Conservation (phyloP, 2,329 filamentous ascomycete species). For the Fusarium papillatum region DNA sequence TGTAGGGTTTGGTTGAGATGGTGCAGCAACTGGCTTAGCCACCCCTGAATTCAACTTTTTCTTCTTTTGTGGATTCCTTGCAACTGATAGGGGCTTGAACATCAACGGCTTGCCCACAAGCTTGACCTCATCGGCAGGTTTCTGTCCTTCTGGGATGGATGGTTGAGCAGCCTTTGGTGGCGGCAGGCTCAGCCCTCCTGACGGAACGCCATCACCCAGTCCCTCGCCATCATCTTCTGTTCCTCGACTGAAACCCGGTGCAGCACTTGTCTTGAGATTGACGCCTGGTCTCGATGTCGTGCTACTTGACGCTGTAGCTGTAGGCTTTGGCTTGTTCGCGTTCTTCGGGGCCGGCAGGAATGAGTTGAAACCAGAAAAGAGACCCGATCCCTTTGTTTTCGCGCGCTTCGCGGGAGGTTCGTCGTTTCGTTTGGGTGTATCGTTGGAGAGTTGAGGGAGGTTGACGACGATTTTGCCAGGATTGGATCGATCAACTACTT, state of each 20-base stretch:
- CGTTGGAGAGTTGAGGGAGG: conserved; percentile 70
- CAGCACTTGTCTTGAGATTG: conserved; percentile 85
- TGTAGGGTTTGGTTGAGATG: conserved; percentile 16
- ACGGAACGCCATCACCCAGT: conserved; percentile 33
- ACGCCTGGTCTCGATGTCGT: conserved; percentile 53
- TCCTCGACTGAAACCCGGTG: conserved; percentile 83
- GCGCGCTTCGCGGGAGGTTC: conserved; percentile 78
- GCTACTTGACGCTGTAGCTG: conserved; percentile 46
- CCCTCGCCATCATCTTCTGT: conserved; percentile 39
- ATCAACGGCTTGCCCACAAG: conserved; percentile 84
- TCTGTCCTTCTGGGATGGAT: conserved; percentile 68
- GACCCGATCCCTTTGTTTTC: conserved; percentile 68
- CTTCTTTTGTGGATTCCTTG: conserved; percentile 80
- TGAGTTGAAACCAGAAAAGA: conserved; percentile 87
- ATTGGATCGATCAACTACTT: conserved; percentile 85
- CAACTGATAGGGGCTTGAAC: conserved; percentile 91
- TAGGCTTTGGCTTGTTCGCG: conserved; percentile 49
- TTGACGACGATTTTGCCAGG: conserved; percentile 88
- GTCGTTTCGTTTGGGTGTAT: conserved; percentile 42
- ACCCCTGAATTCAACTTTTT: conserved; percentile 56
- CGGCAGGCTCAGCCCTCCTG: conserved; percentile 50
- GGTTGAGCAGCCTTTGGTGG: conserved; percentile 59
- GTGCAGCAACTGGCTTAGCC: conserved; percentile 20
- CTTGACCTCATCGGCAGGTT: conserved; percentile 74
- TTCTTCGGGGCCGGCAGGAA: conserved; percentile 89